Evolutionary conservation across 352 stramenopile species (phyloP), one percentile per base, ranked within the genome.

Genomic region (Phytophthora pluvialis): DNA sequence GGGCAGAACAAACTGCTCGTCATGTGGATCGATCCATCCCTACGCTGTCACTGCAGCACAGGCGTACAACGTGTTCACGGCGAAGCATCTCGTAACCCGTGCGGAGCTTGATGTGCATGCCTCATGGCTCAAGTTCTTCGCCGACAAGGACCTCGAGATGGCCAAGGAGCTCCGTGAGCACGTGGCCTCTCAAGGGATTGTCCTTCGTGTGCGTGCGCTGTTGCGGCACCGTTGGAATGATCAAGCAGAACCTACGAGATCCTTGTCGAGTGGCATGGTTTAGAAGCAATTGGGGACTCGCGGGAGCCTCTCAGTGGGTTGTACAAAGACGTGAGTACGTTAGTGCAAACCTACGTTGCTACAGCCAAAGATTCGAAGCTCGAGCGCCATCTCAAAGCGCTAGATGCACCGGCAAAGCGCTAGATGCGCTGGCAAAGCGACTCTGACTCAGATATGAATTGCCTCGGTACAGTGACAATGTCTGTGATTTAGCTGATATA

Each of bases 281-380:
- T 70, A n/a, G 32, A 70, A 15, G 11, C 40, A n/a, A 61, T 70
- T 21, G 62, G 66, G 40, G 55, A 66, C 35, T 70, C 42, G n/a
- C 61, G 48, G 40, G 62, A 66, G 62, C 62, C 47, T 54, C 21
- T 60, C 11, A 6, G 8, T 15, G 36, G 3, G 13, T 6, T 69
- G 36, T 28, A 52, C 52, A 69, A 69, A 36, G 36, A 58, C 40
- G 45, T 64, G 46, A 48, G 38, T 55, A 9, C 52, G 32, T 50
- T 64, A 12, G 46, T 70, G 7, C 52, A 55, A 49, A 29, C 11
- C 5, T 69, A 59, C 33, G 18, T 59, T 57, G 50, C 43, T 33
- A 40, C 11, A 40, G 13, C 33, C 18, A 42, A 57, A 32, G 59
- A 56, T 26, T 5, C n/a, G 2, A 50, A 61, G 44, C 36, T 58